Conservation (phyloP, 345 rosid genomes). For the Lepidium aucheri region DNA sequence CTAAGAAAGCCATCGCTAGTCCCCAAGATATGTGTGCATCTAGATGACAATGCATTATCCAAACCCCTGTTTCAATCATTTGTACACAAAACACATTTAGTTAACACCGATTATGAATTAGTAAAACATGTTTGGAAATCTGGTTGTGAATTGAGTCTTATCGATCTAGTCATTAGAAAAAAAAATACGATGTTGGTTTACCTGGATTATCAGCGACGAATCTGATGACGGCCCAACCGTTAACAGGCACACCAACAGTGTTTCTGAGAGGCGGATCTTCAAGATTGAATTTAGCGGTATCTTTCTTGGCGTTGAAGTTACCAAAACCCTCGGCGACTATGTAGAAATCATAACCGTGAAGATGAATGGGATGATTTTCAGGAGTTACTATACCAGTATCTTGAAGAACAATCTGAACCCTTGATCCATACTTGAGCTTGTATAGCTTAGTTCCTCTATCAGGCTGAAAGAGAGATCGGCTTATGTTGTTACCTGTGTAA, state of each 20-base stretch:
- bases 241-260: slow-evolving; percentile 60
- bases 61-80: slow-evolving; percentile 46
- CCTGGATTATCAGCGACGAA: slow-evolving; percentile 97
- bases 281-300: slow-evolving; percentile 62
- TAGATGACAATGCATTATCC: slow-evolving; percentile 97
- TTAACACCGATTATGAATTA: neutral
- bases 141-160: no score
- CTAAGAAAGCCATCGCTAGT: slow-evolving; percentile 80
- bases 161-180: no score
- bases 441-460: slow-evolving; percentile 59
- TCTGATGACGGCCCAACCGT: slow-evolving; percentile 92
- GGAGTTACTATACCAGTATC: slow-evolving; percentile 77
- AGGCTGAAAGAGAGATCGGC: slow-evolving; percentile 66
- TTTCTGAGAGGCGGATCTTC: slow-evolving; percentile 87
- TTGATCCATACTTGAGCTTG: slow-evolving; percentile 63
- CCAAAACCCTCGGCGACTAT: slow-evolving; percentile 87
- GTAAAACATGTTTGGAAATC: neutral
- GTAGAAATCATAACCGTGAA: slow-evolving; percentile 94
- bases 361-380: slow-evolving; percentile 90
- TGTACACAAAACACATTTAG: neutral
- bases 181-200: slow-evolving; percentile 8
- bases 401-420: slow-evolving; percentile 76
- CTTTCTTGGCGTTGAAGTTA: slow-evolving; percentile 65
- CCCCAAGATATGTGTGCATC: slow-evolving; percentile 93
- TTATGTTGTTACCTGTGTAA: slow-evolving; percentile 81